phyloP scores from a whole-genome alignment of 257 asterid genomes.

The Gentiana straminea region DNA sequence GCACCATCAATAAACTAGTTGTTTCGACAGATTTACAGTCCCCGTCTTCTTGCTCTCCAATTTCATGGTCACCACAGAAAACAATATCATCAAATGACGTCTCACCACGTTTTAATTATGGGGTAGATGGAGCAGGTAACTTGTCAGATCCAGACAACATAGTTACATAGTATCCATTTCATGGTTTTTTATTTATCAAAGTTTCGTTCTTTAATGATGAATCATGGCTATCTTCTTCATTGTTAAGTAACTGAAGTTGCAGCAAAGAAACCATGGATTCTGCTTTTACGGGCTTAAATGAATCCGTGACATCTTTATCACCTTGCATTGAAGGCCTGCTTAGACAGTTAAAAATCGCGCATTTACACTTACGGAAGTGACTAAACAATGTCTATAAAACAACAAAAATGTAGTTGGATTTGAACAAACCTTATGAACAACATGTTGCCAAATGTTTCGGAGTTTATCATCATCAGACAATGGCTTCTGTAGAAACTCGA shows the following conservation, averaged over 20 bases:
- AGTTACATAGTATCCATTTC: conserved; percentile 2
- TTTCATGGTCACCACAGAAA: conserved; percentile 22
- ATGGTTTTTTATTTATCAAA: conserved; percentile 6
- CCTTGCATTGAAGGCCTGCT: conserved; percentile 40
- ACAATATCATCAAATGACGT: conserved; percentile 26
- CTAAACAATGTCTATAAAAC: background rate
- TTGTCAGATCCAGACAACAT: conserved; percentile 21
- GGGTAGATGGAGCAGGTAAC: conserved; percentile 47
- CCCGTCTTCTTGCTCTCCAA: conserved; percentile 23
- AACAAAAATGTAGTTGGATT: background rate
- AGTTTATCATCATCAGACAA: conserved; percentile 36
- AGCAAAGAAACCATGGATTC: conserved; percentile 27
- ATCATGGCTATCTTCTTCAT: conserved; percentile 6
- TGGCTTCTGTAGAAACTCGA: conserved; percentile 44
- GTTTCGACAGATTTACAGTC: conserved; percentile 46
- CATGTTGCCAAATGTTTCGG: conserved; percentile 42
- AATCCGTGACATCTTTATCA: conserved; percentile 22
- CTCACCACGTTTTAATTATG: conserved; percentile 29
- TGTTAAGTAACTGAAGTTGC: conserved; percentile 14
- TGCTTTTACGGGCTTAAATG: conserved; percentile 26
- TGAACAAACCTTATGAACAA: conserved; percentile 33
- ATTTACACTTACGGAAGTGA: background rate
- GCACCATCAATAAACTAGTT: conserved; percentile 11
- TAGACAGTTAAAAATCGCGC: conserved; percentile 14
- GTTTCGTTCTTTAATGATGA: conserved; percentile 9